phyloP scores from a whole-genome alignment of 345 rosid species.

The Garcia nutans region DNA sequence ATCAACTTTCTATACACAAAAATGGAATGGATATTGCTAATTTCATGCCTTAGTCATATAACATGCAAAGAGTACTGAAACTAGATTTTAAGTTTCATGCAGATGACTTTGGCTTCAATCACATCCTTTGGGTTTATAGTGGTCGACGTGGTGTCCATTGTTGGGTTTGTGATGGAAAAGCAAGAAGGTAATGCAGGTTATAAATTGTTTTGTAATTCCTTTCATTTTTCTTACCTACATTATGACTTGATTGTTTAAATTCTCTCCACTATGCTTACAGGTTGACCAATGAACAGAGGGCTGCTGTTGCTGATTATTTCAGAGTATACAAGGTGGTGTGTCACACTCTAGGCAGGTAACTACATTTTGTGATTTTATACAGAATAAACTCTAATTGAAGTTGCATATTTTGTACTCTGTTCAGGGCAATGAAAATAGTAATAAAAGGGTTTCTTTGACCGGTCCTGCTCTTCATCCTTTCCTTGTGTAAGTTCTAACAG shows the following conservation, averaged over 20 bases:
- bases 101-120: conserved; percentile 92
- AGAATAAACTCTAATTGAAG: conserved; percentile 10
- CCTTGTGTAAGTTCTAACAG: conserved; percentile 59
- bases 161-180: conserved; percentile 96
- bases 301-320: conserved; percentile 87
- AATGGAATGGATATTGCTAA: not conserved
- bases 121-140: conserved; percentile 90
- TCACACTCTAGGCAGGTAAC: not conserved
- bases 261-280: conserved; percentile 36
- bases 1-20: not conserved
- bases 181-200: conserved; percentile 59
- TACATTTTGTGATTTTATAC: conserved; percentile 3
- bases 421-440: conserved; percentile 86
- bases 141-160: conserved; percentile 98
- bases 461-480: conserved; percentile 84
- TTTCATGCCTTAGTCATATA: not conserved
- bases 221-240: not conserved
- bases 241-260: conserved; percentile 9
- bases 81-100: conserved; percentile 23
- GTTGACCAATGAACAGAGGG: conserved; percentile 86
- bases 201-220: not conserved
- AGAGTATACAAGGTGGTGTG: conserved; percentile 68
- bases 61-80: not conserved
- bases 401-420: conserved; percentile 16
- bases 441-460: conserved; percentile 61